phyloP scores from a whole-genome alignment of 176 grass and related monocot species.

The Avena insularis region DNA sequence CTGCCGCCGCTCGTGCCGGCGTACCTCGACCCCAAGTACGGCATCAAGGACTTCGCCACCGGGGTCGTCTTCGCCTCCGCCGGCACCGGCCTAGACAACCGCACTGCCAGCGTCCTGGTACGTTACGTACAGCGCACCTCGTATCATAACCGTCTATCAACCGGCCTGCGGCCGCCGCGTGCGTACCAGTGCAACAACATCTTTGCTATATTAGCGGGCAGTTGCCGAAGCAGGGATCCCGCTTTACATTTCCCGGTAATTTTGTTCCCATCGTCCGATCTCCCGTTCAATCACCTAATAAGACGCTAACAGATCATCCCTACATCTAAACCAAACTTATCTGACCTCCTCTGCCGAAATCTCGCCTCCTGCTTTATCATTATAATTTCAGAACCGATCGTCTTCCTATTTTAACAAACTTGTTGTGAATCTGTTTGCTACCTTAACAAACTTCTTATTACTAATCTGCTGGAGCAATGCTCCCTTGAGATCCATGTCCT shows the following conservation, averaged over 20 bases:
- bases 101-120: constrained; percentile 84
- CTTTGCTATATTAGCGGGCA: no score
- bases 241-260: no score
- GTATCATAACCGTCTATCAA: neutral
- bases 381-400: neutral
- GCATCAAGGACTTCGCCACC: constrained; percentile 71
- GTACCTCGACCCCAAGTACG: constrained; percentile 77
- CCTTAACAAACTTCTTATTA: neutral
- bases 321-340: neutral
- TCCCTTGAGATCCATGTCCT: neutral
- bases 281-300: no score
- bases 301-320: no score
- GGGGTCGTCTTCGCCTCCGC: constrained; percentile 96
- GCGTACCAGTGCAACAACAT: neutral
- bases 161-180: neutral
- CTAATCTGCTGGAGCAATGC: neutral
- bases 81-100: constrained; percentile 85
- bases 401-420: neutral
- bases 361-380: neutral
- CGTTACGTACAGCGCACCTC: neutral
- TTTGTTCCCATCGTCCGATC: no score
- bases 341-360: neutral
- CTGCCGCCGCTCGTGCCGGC: constrained; percentile 78
- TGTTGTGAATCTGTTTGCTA: neutral
- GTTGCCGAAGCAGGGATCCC: no score